Evolutionary conservation across 2,329 filamentous ascomycete species (phyloP), one percentile per base, ranked within the genome.

Genomic region (Cladosporium cucumerinum): DNA sequence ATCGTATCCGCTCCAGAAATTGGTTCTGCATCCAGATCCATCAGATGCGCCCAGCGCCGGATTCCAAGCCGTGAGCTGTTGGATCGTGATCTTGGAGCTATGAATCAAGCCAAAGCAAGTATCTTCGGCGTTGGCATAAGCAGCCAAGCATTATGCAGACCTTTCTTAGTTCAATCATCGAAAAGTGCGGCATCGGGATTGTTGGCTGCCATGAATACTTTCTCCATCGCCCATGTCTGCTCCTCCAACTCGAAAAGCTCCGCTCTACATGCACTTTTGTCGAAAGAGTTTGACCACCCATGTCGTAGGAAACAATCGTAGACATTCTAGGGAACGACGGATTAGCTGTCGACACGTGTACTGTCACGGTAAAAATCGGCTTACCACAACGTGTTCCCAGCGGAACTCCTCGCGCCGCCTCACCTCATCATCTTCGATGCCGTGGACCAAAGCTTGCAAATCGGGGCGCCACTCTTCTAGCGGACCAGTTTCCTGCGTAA

Each of bases 161-260:
- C 16, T 71, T n/a, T 67, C 67, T 18, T 39, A 0, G 4, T 28
- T 48, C n/a, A 62, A 48, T 61, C 58, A 14, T 61, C 58, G 10
- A 62, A 62, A 12, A 62, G 60, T 16, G 46, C 28, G n/a, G 46
- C 46, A 54, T 62, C 49, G 11, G 60, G 60, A 18, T 62, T 52
- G 26, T 62, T 54, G 12, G 30, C 28, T 11, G 39, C 32, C 30
- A 57, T 34, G 5, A 39, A 11, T 23, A 32, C 54, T 16, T 36
- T 57, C 32, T 57, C 32, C 30, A 8, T 5, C 26, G 21, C 18
- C 21, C 51, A 23, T 23, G 16, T 8, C 16, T 36, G 30, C 28
- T 62, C 55, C 28, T 54, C 34, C 11, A 62, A 12, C 12, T 62
- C 60, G 34, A 62, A 18, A 11, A 36, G 34, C 23, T 55, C 60